Evolutionary conservation across 139 green algal genomes (phyloP).

Genomic region (Picochlorum costavermella): DNA sequence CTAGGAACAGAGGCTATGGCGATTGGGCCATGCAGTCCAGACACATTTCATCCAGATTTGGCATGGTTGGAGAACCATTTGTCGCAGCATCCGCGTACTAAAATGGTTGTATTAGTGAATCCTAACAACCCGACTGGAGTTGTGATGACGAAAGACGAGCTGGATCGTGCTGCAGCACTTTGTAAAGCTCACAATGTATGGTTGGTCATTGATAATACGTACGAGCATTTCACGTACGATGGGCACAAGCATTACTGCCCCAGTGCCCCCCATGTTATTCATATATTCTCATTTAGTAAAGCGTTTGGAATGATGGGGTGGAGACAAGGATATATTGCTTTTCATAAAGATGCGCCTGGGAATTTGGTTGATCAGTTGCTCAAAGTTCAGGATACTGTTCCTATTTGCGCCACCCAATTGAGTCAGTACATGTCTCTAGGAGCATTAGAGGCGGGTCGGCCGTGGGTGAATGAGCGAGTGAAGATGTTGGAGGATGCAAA

Average conservation of each 20-base stretch:
- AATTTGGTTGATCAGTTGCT: constrained; percentile 44
- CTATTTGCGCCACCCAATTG: constrained; percentile 75
- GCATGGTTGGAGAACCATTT: constrained; percentile 48
- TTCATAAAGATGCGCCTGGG: constrained; percentile 23
- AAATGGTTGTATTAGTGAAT: constrained; percentile 75
- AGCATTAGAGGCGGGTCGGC: constrained; percentile 36
- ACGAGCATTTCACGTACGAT: constrained; percentile 83
- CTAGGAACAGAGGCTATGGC: constrained; percentile 37
- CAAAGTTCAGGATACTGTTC: constrained; percentile 89
- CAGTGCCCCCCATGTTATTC: constrained; percentile 58
- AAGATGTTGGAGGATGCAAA: constrained; percentile 34
- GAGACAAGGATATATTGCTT: constrained; percentile 74
- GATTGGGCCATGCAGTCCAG: constrained; percentile 29
- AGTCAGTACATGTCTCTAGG: constrained; percentile 64
- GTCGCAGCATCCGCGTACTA: constrained; percentile 9
- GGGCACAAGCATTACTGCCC: constrained; percentile 49
- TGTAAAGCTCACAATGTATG: constrained; percentile 54
- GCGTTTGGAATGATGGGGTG: constrained; percentile 87
- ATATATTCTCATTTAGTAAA: constrained; percentile 86
- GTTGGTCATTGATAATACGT: constrained; percentile 93
- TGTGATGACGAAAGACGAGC: constrained; percentile 47
- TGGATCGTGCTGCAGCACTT: constrained; percentile 49
- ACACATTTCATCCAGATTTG: constrained; percentile 44
- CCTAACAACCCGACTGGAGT: constrained; percentile 85
- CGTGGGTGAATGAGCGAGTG: constrained; percentile 50